Evolutionary conservation across 1,284 basidiomycete genomes (phyloP), one percentile per base, ranked within the genome.

Genomic region (Ganoderma resinaceum): DNA sequence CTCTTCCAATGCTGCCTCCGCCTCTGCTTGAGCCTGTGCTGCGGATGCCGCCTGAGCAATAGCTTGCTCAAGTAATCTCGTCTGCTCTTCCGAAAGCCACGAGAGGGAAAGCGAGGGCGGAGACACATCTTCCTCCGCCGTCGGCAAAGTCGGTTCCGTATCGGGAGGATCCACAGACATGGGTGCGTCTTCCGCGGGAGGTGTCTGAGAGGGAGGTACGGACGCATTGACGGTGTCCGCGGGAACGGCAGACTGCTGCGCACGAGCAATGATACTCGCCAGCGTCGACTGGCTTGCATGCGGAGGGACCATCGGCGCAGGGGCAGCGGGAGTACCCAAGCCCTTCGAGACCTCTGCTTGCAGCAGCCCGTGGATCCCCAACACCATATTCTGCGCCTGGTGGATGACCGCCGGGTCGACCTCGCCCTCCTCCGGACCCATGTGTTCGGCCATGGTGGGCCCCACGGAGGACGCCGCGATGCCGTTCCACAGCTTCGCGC

Each of bases 11-110:
- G 89, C 89, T 7, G 90, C 90, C 72, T 92, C 90, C 0, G 89
- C 91, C 72, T 92, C 91, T 0, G 90, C 91, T 71, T 91, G 90
- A 14, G 89, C 89, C 72, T 91, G 91, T 1, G 91, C 91, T 40
- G 89, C 89, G 35, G 86, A 85, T 12, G 91, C 88, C 1, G 91
- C 91, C 74, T 84, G 90, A 29, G 89, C 87, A 61, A 92, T 91
- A 0, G 90, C 91, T 70, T 89, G 85, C 76, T 92, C 89, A 7
- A 92, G 79, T 70, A 89, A 78, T 70, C 82, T 85, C 6, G 89
- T 84, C 77, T 92, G 91, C 71, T 91, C 90, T 62, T 89, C 88
- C 1, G 91, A 91, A 53, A 92, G 80, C 53, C 90, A 90, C 67
- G 89, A 90, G 74, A 89, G 82, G 3, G 89, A 87, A 59, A 91